These are phyloP conservation scores for Globisporangium alternatum DNA, from an alignment of 352 stramenopile genomes.

Conservation along the genomic window DNA sequence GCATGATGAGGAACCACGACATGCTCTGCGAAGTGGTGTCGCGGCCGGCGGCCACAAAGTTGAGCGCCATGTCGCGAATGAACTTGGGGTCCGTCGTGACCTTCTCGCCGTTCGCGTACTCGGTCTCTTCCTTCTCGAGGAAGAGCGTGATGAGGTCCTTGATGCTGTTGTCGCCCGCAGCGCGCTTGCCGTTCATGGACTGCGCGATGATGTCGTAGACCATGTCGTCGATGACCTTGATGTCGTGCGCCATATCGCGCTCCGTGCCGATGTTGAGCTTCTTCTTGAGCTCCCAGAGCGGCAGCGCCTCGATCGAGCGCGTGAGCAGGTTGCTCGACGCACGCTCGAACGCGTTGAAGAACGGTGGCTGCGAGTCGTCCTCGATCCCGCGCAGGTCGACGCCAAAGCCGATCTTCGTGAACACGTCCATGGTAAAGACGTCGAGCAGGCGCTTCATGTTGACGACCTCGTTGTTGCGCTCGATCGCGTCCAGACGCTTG, in stretches of 20 bases:
- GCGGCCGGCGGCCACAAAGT: conserved; percentile 69
- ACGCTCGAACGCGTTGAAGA: conserved; percentile 32
- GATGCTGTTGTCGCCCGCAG: not conserved
- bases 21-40: conserved; percentile 77
- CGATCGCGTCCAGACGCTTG: conserved; percentile 2
- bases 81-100: conserved; percentile 11
- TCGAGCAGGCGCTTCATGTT: conserved; percentile 30
- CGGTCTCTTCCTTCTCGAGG: conserved; percentile 32
- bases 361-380: conserved; percentile 18
- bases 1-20: conserved; percentile 73
- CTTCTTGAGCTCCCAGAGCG: conserved; percentile 22
- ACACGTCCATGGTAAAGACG: conserved; percentile 54
- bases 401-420: conserved; percentile 54
- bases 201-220: conserved; percentile 21
- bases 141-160: conserved; percentile 52
- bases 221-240: conserved; percentile 16
- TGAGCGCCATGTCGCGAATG: conserved; percentile 80
- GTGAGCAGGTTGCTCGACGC: conserved; percentile 15
- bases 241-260: conserved; percentile 7
- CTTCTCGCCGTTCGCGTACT: conserved; percentile 12
- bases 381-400: conserved; percentile 32
- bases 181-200: conserved; percentile 8
- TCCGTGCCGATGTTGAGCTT: conserved; percentile 23
- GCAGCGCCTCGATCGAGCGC: conserved; percentile 17
- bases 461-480: not conserved